Percentiles rank a stretch among this genome's conserved stretches.
These are phyloP conservation scores for Metschnikowia cubensis DNA, from an alignment of 805 yeast genomes.

Conservation along the genomic window DNA sequence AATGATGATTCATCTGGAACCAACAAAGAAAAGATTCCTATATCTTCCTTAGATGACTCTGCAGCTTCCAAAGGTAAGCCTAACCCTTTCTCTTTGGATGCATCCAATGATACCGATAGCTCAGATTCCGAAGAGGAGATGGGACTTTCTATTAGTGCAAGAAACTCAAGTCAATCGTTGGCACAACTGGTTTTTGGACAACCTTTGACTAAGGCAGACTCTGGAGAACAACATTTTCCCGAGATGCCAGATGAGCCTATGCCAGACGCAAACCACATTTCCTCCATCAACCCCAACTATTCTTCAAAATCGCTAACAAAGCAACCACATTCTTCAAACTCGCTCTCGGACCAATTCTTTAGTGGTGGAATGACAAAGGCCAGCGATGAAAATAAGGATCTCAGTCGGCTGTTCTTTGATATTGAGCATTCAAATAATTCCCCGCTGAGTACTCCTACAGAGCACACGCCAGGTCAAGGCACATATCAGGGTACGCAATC, in stretches of 20 bases:
- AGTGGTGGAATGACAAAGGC: conserved; percentile 22
- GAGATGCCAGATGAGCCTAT: conserved; percentile 18
- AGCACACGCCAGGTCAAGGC: conserved; percentile 1
- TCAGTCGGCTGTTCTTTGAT: conserved; percentile 16
- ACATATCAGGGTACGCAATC: conserved; percentile 13
- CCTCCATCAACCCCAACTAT: conserved; percentile 32
- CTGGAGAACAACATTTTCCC: conserved; percentile 21
- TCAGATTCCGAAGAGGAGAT: conserved; percentile 28
- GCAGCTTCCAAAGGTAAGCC: conserved; percentile 5
- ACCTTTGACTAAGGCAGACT: conserved; percentile 16
- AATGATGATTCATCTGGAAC: background rate
- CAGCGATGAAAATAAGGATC: conserved; percentile 3
- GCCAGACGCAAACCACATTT: conserved; percentile 26
- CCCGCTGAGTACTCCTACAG: background rate
- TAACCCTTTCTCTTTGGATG: conserved; percentile 13
- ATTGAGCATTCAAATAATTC: conserved; percentile 6
- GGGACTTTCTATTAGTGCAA: conserved; percentile 37
- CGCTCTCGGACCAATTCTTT: conserved; percentile 38
- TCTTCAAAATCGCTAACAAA: conserved; percentile 36
- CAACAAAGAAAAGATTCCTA: conserved; percentile 15
- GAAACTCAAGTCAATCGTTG: conserved; percentile 39
- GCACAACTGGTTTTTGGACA: conserved; percentile 39
- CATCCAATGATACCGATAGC: conserved; percentile 15
- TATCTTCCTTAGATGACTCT: conserved; percentile 19
- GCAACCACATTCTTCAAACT: conserved; percentile 39